phyloP scores from a whole-genome alignment of 805 yeast genomes.

The Debaryomyces maramus region DNA sequence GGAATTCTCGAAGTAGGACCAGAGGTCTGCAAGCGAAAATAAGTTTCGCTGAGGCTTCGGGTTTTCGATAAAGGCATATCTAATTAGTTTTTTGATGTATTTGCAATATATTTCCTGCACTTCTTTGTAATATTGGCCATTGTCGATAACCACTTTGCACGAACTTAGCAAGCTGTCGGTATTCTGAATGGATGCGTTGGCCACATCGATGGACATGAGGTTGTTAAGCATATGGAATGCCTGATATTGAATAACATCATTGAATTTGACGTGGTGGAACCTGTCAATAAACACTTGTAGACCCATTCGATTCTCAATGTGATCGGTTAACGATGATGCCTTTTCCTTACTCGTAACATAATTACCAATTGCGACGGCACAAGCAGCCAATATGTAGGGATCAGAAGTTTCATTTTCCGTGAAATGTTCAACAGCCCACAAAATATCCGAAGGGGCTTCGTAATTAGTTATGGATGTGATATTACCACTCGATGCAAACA shows the following conservation, averaged over 20 bases:
- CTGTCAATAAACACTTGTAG: slow-evolving; percentile 16
- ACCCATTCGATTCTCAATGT: slow-evolving; percentile 5
- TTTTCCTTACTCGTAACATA: slow-evolving; percentile 23
- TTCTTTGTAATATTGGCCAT: slow-evolving; percentile 35
- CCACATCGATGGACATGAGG: slow-evolving; percentile 18
- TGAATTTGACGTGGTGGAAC: slow-evolving; percentile 21
- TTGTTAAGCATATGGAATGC: slow-evolving; percentile 36
- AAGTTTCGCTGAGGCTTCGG: neutral
- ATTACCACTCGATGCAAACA: slow-evolving; percentile 37
- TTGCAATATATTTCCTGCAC: slow-evolving; percentile 25
- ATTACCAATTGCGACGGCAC: slow-evolving; percentile 37
- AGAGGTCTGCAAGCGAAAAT: slow-evolving; percentile 4
- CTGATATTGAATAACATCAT: slow-evolving; percentile 40
- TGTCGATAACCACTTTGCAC: slow-evolving; percentile 32
- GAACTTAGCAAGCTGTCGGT: slow-evolving; percentile 15
- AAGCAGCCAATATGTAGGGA: slow-evolving; percentile 29
- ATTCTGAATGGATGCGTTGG: slow-evolving; percentile 14
- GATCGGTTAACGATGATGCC: slow-evolving; percentile 10
- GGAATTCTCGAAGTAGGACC: slow-evolving; percentile 13
- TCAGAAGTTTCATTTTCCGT: slow-evolving; percentile 9
- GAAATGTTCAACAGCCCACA: slow-evolving; percentile 14
- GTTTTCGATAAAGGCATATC: slow-evolving; percentile 13
- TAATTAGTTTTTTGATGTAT: slow-evolving; percentile 29
- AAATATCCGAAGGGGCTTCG: slow-evolving; percentile 21
- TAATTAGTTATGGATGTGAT: slow-evolving; percentile 33